A percentile compares a stretch with the other conserved stretches of the same genome.
These are phyloP conservation scores for Aspergillus latus DNA, from an alignment of 2,329 filamentous ascomycete genomes.

Conservation along the genomic window DNA sequence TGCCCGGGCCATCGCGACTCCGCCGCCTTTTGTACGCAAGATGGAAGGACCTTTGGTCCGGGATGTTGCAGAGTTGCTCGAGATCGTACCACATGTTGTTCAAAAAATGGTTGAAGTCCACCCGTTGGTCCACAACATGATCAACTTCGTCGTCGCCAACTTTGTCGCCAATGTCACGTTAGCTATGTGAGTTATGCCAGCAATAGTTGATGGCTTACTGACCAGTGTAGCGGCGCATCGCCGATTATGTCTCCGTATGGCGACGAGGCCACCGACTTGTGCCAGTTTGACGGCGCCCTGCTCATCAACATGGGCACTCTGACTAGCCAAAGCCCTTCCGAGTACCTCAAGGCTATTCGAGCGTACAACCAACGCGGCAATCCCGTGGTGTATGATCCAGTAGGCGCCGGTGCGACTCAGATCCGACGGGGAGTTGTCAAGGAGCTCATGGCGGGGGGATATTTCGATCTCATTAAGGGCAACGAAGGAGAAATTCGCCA, in stretches of 20 bases:
- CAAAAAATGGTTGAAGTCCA: constrained; percentile 60
- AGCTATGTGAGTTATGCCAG: constrained; percentile 52
- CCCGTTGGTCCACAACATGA: constrained; percentile 94
- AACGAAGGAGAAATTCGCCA: constrained; percentile 86
- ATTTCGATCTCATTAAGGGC: constrained; percentile 87
- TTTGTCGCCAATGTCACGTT: constrained; percentile 90
- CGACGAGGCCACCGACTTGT: constrained; percentile 78
- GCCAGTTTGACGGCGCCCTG: constrained; percentile 70
- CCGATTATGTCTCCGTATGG: constrained; percentile 94
- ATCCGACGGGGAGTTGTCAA: constrained; percentile 71
- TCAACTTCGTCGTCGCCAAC: constrained; percentile 92
- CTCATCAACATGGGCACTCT: constrained; percentile 96
- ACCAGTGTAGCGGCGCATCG: constrained; percentile 63
- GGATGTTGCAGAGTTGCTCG: constrained; percentile 31
- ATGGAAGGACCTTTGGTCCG: constrained; percentile 28
- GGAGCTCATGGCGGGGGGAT: constrained; percentile 68
- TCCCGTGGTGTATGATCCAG: constrained; percentile 83
- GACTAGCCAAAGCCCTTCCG: constrained; percentile 69
- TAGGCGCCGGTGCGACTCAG: constrained; percentile 80
- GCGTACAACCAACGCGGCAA: constrained; percentile 78
- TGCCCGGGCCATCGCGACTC: constrained; percentile 52
- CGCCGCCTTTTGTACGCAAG: constrained; percentile 36
- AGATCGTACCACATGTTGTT: constrained; percentile 53
- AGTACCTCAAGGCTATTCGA: constrained; percentile 70
- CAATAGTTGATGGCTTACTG: constrained; percentile 10